phyloP scores from a whole-genome alignment of 2,329 filamentous ascomycete genomes.

The Claviceps sp. region DNA sequence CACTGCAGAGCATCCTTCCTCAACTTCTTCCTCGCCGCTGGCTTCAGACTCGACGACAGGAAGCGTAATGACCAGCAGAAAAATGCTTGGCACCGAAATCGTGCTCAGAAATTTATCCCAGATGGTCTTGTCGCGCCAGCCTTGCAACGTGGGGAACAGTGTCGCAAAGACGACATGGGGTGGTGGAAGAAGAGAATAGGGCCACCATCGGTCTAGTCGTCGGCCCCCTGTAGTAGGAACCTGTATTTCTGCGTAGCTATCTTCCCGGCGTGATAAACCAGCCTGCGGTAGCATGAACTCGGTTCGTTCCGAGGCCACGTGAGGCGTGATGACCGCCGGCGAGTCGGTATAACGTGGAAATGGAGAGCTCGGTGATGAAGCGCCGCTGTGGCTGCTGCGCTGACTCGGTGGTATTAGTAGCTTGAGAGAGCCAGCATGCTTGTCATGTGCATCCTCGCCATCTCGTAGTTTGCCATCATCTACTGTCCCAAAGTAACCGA shows the following conservation, averaged over 20 bases:
- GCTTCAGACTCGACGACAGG: conserved; percentile 72
- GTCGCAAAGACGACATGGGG: conserved; percentile 59
- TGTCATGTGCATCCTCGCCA: conserved; percentile 1
- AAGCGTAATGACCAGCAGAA: conserved; percentile 77
- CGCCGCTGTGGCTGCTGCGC: conserved; percentile 27
- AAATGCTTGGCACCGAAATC: conserved; percentile 78
- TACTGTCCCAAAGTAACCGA: conserved; percentile 10
- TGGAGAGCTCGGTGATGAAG: conserved; percentile 40
- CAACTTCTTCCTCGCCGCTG: conserved; percentile 27
- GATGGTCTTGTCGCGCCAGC: conserved; percentile 69
- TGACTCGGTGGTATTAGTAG: conserved; percentile 37
- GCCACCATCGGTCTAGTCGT: conserved; percentile 61
- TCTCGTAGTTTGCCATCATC: neutral
- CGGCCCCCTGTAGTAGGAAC: conserved; percentile 23
- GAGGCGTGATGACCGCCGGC: conserved; percentile 30
- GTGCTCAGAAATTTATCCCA: conserved; percentile 73
- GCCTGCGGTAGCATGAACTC: conserved; percentile 41
- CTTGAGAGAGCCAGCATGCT: conserved; percentile 17
- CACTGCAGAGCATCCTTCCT: conserved; percentile 16
- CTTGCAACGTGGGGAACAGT: conserved; percentile 75
- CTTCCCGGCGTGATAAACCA: conserved; percentile 26
- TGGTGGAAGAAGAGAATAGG: conserved; percentile 57
- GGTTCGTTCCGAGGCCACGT: conserved; percentile 27
- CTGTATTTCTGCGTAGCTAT: conserved; percentile 32
- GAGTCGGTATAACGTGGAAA: conserved; percentile 59